A percentile compares a stretch with the other conserved stretches of the same genome.
These are phyloP conservation scores for Cnidoscolus chayamansa DNA, from an alignment of 441 rosid genomes.

Conservation along the genomic window DNA sequence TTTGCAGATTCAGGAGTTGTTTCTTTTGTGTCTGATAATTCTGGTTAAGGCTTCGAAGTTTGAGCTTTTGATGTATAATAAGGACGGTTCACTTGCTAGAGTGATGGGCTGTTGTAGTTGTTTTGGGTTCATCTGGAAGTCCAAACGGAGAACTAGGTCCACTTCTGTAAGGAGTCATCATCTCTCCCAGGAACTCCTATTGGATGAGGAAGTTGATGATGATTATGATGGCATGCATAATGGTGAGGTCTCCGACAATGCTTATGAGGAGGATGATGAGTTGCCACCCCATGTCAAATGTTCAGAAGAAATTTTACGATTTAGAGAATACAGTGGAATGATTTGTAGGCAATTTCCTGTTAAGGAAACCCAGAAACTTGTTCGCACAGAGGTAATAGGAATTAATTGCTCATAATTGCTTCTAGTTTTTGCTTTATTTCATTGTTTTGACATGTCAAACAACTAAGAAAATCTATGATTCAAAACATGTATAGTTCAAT, in stretches of 20 bases:
- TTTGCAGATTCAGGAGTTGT: constrained; percentile 44
- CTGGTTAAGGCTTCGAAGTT: constrained; percentile 20
- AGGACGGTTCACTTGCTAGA: constrained; percentile 48
- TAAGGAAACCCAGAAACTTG: constrained; percentile 68
- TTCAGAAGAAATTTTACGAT: constrained; percentile 72
- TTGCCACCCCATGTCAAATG: constrained; percentile 41
- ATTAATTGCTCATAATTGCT: background rate
- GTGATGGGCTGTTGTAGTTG: constrained; percentile 90
- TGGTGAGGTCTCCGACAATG: constrained; percentile 50
- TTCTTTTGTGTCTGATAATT: constrained; percentile 30
- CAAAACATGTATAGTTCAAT: background rate
- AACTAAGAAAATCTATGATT: background rate
- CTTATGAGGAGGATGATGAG: constrained; percentile 56
- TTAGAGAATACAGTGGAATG: constrained; percentile 61
- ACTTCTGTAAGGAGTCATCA: constrained; percentile 31
- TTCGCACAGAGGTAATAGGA: constrained; percentile 70
- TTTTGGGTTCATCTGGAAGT: constrained; percentile 66
- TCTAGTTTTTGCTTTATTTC: background rate
- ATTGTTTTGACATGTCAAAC: background rate
- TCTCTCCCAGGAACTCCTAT: constrained; percentile 48
- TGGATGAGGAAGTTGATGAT: constrained; percentile 53
- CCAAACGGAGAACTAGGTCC: constrained; percentile 37
- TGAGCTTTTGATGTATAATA: constrained; percentile 49
- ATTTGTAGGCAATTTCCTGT: constrained; percentile 88
- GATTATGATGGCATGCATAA: constrained; percentile 49